Conservation (phyloP, 176 grass and related monocot species). For the Cenchrus americanus region DNA sequence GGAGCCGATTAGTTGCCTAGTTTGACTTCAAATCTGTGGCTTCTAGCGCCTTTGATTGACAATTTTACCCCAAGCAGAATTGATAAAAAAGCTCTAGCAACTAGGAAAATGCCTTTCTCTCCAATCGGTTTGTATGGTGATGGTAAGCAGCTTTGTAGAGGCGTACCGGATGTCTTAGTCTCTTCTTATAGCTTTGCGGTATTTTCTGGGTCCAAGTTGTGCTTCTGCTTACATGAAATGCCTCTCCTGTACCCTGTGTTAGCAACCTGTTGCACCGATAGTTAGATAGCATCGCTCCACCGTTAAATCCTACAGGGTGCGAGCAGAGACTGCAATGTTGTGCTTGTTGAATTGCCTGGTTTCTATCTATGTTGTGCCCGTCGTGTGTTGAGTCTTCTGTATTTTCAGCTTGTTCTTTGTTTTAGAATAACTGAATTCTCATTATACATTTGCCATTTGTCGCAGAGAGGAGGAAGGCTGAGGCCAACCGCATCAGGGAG, state of each 20-base stretch:
- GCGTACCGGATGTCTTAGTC: background rate
- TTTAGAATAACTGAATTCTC: background rate
- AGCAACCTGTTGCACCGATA: background rate
- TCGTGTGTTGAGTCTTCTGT: background rate
- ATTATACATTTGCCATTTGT: background rate
- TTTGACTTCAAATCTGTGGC: background rate
- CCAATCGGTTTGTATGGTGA: background rate
- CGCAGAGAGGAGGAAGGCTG: constrained; percentile 90
- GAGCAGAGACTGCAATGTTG: background rate
- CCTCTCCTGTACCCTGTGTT: background rate
- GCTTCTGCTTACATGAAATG: background rate
- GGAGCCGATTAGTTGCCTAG: no score
- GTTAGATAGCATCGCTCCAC: background rate
- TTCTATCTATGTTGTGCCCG: background rate
- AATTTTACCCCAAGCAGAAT: background rate
- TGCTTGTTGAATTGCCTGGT: background rate
- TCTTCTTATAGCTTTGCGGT: background rate
- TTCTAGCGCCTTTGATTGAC: background rate
- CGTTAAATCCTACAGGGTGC: background rate
- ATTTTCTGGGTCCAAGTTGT: background rate
- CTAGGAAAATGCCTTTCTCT: background rate
- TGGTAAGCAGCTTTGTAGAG: background rate
- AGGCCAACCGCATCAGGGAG: constrained; percentile 83
- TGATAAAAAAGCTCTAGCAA: background rate
- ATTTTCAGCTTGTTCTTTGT: background rate